Base-by-base conservation (phyloP, 345 rosid genomes). In the Eucalyptus marginata region DNA sequence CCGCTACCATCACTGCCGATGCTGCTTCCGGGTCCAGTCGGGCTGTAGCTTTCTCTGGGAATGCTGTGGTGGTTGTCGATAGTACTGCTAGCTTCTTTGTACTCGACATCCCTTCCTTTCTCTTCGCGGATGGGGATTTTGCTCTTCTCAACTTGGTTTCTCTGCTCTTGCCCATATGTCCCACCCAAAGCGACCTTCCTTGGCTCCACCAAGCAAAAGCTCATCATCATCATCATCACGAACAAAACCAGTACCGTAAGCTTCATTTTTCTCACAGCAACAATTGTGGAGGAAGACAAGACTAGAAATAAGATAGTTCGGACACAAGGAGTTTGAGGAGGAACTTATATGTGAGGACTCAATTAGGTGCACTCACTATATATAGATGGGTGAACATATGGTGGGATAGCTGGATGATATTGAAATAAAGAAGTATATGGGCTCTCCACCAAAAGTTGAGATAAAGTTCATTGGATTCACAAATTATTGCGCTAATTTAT, bases 51-150 rank as follows among this genome's bases (percentile, higher is more conserved):
- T 54, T 92, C 88, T 52, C 94, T 91, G 27, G 94, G 94, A 79
- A 90, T 93, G 87, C 7, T 89, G 86, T 91, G 94, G 92, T 94
- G 95, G 89, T 91, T 92, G 87, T 93, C 88, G 29, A 90, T 88
- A 33, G 47, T 40, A 81, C 88, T 76, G 88, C 85, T 86, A 29
- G 84, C 91, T 3, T 86, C 91, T n/a, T 79, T 43, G 87, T 81
- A 47, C 86, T 86, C 88, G 18, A 64, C 87, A 29, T 43, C 64
- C 71, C 86, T 86, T 36, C 87, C 92, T 85, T 66, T 90, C 86
- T 58, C 85, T 76, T 44, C 56, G 87, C 68, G 15, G 47, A 10
- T 36, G 47, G 29, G 47, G 84, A 20, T 76, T 24, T 76, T 40
- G 47, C 22, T 40, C 84, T 76, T 76, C 84, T 76, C 47, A 43